phyloP scores from a whole-genome alignment of 192 early-diverging fungal genomes.

The Entomortierella chlamydospora region DNA sequence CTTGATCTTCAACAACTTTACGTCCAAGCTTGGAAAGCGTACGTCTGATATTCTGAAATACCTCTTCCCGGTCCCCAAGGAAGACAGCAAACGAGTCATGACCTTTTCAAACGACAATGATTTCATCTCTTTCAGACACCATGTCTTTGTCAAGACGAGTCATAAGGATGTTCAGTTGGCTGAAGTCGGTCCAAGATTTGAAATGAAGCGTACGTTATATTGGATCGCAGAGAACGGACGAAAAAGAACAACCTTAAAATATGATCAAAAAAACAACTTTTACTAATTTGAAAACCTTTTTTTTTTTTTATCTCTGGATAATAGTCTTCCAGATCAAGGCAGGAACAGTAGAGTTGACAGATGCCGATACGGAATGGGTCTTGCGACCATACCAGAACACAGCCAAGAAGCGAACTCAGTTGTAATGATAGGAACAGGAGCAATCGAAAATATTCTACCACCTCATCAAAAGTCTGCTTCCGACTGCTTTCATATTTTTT shows the following conservation, averaged over 20 bases:
- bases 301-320: constrained; percentile 2
- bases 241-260: no score
- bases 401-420: constrained; percentile 81
- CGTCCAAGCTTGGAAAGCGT: constrained; percentile 84
- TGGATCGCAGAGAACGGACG: no score
- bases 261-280: no score
- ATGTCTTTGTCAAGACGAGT: constrained; percentile 91
- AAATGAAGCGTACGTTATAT: constrained; percentile 88
- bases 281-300: background rate
- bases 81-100: constrained; percentile 95
- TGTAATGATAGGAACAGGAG: constrained; percentile 51
- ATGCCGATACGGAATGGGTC: constrained; percentile 98
- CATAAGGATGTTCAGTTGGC: constrained; percentile 93
- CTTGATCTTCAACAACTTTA: constrained; percentile 96
- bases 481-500: background rate
- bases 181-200: constrained; percentile 98
- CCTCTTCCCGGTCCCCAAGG: constrained; percentile 97
- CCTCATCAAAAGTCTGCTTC: no score
- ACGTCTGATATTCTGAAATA: constrained; percentile 88
- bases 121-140: constrained; percentile 97
- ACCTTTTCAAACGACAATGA: constrained; percentile 97
- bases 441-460: no score
- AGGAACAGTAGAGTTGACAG: constrained; percentile 92
- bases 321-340: constrained; percentile 95
- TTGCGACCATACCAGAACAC: constrained; percentile 91